Percentiles rank a stretch among this genome's conserved stretches.
phyloP scores from a whole-genome alignment of 2,329 filamentous ascomycete genomes.

The Sclerotiophoma versabilis region DNA sequence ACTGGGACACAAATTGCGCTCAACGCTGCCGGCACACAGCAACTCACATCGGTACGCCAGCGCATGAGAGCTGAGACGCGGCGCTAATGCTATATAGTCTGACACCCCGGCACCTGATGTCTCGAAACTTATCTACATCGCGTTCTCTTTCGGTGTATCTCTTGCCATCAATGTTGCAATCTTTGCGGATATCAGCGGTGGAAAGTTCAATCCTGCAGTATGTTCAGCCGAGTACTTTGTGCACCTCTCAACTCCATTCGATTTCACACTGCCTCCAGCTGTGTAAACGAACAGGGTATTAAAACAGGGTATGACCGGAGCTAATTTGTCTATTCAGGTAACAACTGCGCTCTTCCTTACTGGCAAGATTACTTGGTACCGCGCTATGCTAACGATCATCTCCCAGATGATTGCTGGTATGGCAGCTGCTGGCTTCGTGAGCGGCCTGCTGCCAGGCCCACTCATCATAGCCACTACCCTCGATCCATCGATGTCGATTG shows the following conservation, averaged over 20 bases:
- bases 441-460: conserved; percentile 38
- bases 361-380: conserved; percentile 31
- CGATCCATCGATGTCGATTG: conserved; percentile 30
- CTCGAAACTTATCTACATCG: conserved; percentile 46
- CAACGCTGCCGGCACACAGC: conserved; percentile 44
- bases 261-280: conserved; percentile 23
- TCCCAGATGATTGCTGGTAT: conserved; percentile 42
- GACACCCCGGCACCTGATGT: conserved; percentile 22
- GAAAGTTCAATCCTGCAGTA: conserved; percentile 41
- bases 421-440: conserved; percentile 39
- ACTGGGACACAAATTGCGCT: conserved; percentile 57
- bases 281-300: not conserved
- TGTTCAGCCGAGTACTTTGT: conserved; percentile 22
- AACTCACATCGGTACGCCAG: no score
- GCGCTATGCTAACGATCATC: conserved; percentile 32
- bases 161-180: conserved; percentile 48
- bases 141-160: conserved; percentile 44
- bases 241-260: conserved; percentile 35
- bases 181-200: conserved; percentile 47
- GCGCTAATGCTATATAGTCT: no score
- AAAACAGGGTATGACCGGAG: not conserved
- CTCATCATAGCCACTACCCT: conserved; percentile 35
- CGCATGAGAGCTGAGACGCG: no score
- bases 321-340: conserved; percentile 25
- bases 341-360: conserved; percentile 33